Conservation (phyloP, 1,139 yeast species). For the Geotrichum aggregatum region DNA sequence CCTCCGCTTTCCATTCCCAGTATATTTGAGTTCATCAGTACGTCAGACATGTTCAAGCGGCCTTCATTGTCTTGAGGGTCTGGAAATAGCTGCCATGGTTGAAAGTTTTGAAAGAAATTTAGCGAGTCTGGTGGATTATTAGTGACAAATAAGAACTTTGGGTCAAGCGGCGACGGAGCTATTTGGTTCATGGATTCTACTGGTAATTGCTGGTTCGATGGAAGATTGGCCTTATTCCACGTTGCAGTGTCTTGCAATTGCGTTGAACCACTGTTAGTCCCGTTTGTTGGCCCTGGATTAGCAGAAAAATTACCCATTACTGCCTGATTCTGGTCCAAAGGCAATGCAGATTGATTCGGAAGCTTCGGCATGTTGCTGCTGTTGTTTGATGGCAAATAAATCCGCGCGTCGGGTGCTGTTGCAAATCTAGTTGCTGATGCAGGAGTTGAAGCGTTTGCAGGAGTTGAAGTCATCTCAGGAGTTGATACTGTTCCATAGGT, state of each 20-base stretch:
- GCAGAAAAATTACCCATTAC: too few relatives aligned
- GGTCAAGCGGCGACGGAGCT: conserved; percentile 20
- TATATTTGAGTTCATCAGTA: neutral
- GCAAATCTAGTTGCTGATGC: too few relatives aligned
- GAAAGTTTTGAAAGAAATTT: conserved; percentile 36
- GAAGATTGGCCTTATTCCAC: conserved; percentile 1
- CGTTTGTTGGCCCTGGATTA: too few relatives aligned
- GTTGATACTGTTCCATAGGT: too few relatives aligned
- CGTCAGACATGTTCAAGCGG: neutral
- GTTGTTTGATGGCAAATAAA: too few relatives aligned
- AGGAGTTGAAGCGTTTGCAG: too few relatives aligned
- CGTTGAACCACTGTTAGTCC: neutral
- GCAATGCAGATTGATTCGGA: too few relatives aligned
- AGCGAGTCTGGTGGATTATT: conserved; percentile 34
- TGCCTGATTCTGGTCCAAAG: neutral
- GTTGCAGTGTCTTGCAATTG: neutral
- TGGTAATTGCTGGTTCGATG: neutral
- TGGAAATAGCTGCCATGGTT: conserved; percentile 41
- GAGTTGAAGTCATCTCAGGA: too few relatives aligned
- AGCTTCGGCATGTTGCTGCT: too few relatives aligned
- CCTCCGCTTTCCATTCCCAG: neutral
- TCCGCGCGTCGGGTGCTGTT: too few relatives aligned
- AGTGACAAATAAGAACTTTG: conserved; percentile 39
- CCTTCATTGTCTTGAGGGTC: conserved; percentile 26
- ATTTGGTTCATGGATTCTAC: too few relatives aligned